Evolutionary conservation across 257 asterid genomes (phyloP).

Genomic region (Nicotiana knightiana): DNA sequence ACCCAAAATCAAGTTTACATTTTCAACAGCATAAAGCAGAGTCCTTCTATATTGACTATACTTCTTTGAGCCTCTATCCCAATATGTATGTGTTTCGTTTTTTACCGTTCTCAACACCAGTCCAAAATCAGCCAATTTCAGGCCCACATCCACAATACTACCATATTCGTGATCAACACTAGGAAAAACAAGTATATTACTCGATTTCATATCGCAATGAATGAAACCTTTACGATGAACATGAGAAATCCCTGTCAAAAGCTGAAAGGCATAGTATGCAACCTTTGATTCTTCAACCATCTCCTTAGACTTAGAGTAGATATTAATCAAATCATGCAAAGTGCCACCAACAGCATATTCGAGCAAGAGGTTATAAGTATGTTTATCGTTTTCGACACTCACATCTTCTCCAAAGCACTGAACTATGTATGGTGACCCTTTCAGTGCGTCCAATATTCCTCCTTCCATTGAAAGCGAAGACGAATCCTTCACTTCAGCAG

Average conservation of each 20-base stretch:
- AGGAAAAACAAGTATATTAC: constrained; percentile 2
- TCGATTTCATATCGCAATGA: constrained; percentile 10
- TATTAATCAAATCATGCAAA: background rate
- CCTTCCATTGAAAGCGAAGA: background rate
- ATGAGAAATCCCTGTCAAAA: background rate
- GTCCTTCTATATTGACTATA: background rate
- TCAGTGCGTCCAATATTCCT: background rate
- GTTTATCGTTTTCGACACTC: background rate
- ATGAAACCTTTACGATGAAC: constrained; percentile 7
- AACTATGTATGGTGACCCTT: background rate
- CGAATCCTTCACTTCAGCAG: background rate
- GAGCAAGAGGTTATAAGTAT: background rate
- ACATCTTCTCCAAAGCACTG: background rate
- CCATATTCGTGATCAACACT: too few species aligned
- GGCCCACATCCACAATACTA: background rate
- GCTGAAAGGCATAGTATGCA: background rate
- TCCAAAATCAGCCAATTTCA: constrained; percentile 6
- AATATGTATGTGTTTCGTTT: background rate
- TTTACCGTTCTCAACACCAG: background rate
- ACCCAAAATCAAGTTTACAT: background rate
- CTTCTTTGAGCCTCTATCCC: too few species aligned
- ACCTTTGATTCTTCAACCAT: background rate
- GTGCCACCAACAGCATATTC: background rate
- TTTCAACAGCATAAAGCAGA: background rate
- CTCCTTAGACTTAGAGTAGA: too few species aligned